Evolutionary conservation across 257 asterid genomes (phyloP).

Genomic region (Coffea canephora): DNA sequence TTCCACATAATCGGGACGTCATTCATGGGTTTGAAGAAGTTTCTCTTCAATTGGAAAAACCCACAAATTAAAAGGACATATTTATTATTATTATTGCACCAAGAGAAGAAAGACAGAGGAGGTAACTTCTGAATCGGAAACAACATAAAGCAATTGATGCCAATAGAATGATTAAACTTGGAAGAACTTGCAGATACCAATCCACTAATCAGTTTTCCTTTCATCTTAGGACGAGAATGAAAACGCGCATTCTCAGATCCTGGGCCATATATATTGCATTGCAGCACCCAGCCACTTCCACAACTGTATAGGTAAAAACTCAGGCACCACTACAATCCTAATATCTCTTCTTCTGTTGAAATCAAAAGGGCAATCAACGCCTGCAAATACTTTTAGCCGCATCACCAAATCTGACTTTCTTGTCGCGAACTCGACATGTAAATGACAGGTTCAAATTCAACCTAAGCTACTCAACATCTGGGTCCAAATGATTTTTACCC

Average conservation of each 20-base stretch:
- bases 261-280: slow-evolving; percentile 1
- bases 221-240: neutral
- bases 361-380: slow-evolving; percentile 15
- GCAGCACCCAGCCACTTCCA: slow-evolving; percentile 5
- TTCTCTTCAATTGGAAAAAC: too few species aligned
- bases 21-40: too few species aligned
- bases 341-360: neutral
- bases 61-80: too few species aligned
- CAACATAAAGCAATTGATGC: neutral
- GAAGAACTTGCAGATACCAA: neutral
- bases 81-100: too few species aligned
- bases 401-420: slow-evolving; percentile 28
- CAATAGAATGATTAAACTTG: neutral
- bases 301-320: neutral
- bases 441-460: slow-evolving; percentile 23
- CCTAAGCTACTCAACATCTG: slow-evolving; percentile 4
- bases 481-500: slow-evolving; percentile 19
- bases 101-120: neutral
- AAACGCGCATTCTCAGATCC: neutral
- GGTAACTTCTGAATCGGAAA: neutral
- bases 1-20: too few species aligned
- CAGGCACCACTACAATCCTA: slow-evolving; percentile 3
- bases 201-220: neutral
- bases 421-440: slow-evolving; percentile 25
- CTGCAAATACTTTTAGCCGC: slow-evolving; percentile 27